These are phyloP conservation scores for Nakaseomyces uthaithaninus DNA, from an alignment of 1,139 yeast genomes.

Conservation along the genomic window DNA sequence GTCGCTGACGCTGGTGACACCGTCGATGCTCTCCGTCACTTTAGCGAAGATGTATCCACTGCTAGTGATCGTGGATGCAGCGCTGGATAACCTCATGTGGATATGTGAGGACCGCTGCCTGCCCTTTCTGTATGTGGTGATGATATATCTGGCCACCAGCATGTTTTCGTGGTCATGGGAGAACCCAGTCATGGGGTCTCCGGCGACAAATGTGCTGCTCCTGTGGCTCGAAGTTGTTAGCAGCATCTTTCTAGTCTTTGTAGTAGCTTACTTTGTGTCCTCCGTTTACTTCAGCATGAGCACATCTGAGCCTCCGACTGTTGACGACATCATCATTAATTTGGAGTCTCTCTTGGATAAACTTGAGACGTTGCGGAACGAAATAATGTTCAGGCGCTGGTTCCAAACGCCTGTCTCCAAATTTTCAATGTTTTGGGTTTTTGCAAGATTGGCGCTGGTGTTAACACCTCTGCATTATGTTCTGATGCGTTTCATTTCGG, in stretches of 20 bases:
- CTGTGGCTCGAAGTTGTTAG: constrained; percentile 23
- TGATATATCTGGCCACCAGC: background rate
- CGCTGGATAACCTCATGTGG: constrained; percentile 18
- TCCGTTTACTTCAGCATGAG: constrained; percentile 19
- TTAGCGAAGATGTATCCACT: constrained; percentile 15
- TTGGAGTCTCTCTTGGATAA: constrained; percentile 25
- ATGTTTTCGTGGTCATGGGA: constrained; percentile 5
- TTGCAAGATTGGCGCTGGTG: constrained; percentile 5
- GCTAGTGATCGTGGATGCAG: constrained; percentile 15
- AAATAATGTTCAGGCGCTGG: constrained; percentile 11
- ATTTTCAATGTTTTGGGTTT: constrained; percentile 1
- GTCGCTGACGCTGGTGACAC: constrained; percentile 18
- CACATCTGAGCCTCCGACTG: constrained; percentile 28
- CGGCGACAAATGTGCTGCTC: constrained; percentile 8
- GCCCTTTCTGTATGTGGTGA: constrained; percentile 15
- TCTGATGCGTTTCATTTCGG: constrained; percentile 13
- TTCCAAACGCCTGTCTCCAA: constrained; percentile 6
- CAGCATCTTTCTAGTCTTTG: constrained; percentile 13
- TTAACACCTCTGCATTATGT: constrained; percentile 16
- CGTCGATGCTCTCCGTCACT: constrained; percentile 7
- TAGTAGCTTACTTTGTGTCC: constrained; percentile 19
- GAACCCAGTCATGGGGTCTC: constrained; percentile 9
- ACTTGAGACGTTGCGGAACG: constrained; percentile 18
- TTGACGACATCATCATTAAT: constrained; percentile 28
- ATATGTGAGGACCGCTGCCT: constrained; percentile 17